phyloP scores from a whole-genome alignment of 176 grass and related monocot species.

The Melocanna baccifera region DNA sequence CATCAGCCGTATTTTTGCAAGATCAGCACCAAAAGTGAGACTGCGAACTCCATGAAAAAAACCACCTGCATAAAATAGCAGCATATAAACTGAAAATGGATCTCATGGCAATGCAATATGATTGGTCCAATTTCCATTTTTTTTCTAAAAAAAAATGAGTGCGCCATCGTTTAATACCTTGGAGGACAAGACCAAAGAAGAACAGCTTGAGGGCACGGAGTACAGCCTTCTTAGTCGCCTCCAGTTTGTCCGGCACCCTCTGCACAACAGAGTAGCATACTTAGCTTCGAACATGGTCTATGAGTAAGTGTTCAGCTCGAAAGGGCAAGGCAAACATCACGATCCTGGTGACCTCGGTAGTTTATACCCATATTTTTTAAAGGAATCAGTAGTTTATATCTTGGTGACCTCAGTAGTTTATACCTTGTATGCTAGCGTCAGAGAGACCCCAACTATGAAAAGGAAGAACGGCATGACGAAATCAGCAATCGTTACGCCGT shows the following conservation, averaged over 20 bases:
- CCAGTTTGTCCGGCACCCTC: conserved; percentile 45
- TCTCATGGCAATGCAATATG: neutral
- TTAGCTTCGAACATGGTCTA: neutral
- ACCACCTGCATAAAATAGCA: conserved; percentile 38
- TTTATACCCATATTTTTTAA: conserved; percentile 14
- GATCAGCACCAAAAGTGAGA: conserved; percentile 58
- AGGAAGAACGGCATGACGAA: conserved; percentile 78
- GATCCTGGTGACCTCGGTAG: neutral
- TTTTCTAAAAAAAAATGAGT: neutral
- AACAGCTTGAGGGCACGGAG: conserved; percentile 57
- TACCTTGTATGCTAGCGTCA: conserved; percentile 63
- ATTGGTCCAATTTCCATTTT: too few relatives aligned
- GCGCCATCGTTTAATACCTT: conserved; percentile 36
- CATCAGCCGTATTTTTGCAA: conserved; percentile 43
- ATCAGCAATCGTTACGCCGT: conserved; percentile 54
- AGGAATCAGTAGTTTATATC: too few relatives aligned
- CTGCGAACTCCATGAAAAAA: conserved; percentile 57
- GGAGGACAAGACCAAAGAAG: conserved; percentile 61
- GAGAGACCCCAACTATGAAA: conserved; percentile 63
- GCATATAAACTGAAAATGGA: neutral
- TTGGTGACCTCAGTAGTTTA: neutral
- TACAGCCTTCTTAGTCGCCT: conserved; percentile 56
- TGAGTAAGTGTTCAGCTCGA: neutral
- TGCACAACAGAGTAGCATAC: conserved; percentile 18
- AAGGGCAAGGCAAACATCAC: neutral